Evolutionary conservation across 257 asterid genomes (phyloP).

Genomic region (Solanum raphanifolium): DNA sequence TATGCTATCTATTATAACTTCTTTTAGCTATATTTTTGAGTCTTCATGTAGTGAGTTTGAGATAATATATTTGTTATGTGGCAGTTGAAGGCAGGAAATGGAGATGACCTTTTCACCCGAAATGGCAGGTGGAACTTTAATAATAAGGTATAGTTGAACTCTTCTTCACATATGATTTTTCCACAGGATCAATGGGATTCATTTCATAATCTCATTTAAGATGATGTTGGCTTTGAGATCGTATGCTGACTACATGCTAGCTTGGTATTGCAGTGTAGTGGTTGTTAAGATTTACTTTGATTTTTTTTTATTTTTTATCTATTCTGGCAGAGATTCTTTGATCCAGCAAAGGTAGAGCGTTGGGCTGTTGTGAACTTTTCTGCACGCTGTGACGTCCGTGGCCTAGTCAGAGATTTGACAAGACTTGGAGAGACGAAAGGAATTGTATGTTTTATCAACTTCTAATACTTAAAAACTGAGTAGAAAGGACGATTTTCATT

Average conservation of each 20-base stretch:
- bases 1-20: background rate
- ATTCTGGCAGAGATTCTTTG: slow-evolving; percentile 41
- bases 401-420: slow-evolving; percentile 47
- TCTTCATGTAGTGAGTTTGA: background rate
- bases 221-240: background rate
- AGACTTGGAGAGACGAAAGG: slow-evolving; percentile 72
- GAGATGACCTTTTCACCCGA: slow-evolving; percentile 64
- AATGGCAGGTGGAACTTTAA: slow-evolving; percentile 91
- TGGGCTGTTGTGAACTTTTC: slow-evolving; percentile 95
- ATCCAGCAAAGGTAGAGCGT: slow-evolving; percentile 55
- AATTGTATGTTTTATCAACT: slow-evolving; percentile 41
- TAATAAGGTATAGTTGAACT: slow-evolving; percentile 41
- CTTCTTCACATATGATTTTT: background rate
- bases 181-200: background rate
- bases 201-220: background rate
- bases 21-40: background rate
- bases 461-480: slow-evolving; percentile 10
- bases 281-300: background rate
- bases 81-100: slow-evolving; percentile 81
- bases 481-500: background rate
- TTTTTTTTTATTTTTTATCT: background rate
- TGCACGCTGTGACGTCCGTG: slow-evolving; percentile 60
- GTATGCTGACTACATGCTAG: background rate
- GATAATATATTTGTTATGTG: slow-evolving; percentile 1
- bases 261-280: background rate